These are phyloP conservation scores for Cytospora schulzeri DNA, from an alignment of 2,329 filamentous ascomycete species.

Conservation along the genomic window DNA sequence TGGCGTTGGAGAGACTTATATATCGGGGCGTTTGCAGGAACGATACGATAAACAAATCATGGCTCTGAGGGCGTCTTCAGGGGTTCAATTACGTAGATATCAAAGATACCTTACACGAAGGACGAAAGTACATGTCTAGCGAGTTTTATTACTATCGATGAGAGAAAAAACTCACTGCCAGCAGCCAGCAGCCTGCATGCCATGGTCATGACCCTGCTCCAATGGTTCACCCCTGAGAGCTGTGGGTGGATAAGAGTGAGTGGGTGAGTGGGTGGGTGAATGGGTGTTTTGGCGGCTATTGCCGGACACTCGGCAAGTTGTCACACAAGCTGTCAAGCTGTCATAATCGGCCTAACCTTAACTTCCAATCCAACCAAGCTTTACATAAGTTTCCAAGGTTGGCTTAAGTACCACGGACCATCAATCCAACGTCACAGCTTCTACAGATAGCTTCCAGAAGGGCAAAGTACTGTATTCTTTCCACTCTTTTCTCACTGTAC, in stretches of 20 bases:
- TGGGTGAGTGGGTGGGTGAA: background rate
- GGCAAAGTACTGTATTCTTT: background rate
- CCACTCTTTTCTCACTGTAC: background rate
- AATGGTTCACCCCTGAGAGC: background rate
- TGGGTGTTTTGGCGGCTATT: background rate
- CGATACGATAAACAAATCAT: background rate
- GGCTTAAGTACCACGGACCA: background rate
- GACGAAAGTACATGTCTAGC: background rate
- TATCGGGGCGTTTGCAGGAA: background rate
- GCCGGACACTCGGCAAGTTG: background rate
- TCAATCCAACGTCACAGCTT: conserved; percentile 9
- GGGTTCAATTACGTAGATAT: conserved; percentile 18
- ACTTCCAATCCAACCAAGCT: background rate
- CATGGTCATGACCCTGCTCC: too few relatives aligned
- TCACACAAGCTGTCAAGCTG: background rate
- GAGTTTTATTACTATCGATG: background rate
- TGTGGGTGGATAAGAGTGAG: too few relatives aligned
- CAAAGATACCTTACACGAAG: conserved; percentile 21
- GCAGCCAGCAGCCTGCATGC: background rate
- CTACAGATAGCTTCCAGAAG: background rate
- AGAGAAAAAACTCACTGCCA: too few relatives aligned
- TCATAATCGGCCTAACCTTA: background rate
- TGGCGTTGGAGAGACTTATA: conserved; percentile 16
- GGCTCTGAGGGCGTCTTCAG: background rate
- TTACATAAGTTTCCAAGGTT: background rate